Conservation (phyloP, 208 protist species). For the Trypanosoma cruzi region DNA sequence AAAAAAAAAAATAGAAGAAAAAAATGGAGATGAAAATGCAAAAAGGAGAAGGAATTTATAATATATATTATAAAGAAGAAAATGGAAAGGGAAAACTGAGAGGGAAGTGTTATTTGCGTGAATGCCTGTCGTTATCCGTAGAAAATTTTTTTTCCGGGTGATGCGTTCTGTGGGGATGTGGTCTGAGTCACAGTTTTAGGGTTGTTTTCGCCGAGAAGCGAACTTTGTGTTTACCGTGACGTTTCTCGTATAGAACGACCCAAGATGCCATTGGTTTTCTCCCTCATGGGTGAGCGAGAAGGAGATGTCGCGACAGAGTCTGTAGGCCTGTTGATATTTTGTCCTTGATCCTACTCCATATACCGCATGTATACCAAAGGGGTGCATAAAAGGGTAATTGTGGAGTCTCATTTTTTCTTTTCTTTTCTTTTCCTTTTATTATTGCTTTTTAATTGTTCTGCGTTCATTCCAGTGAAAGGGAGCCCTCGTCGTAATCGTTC, state of each 20-base stretch:
- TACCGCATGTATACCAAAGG: neutral
- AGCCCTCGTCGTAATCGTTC: too few relatives aligned
- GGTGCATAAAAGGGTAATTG: neutral
- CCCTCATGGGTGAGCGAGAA: neutral
- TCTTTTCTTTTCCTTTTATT: neutral
- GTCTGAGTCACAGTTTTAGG: neutral
- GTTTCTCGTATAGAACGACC: constrained; percentile 49
- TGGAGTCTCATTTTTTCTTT: neutral
- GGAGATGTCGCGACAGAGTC: neutral
- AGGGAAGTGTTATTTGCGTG: too few relatives aligned
- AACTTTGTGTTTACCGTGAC: constrained; percentile 22
- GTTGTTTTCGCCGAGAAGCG: constrained; percentile 40
- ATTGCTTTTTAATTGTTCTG: too few relatives aligned
- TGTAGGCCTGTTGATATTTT: neutral
- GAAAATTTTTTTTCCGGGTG: too few relatives aligned
- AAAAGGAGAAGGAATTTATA: too few relatives aligned
- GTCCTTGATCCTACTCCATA: neutral
- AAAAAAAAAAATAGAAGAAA: too few relatives aligned
- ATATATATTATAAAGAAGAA: too few relatives aligned
- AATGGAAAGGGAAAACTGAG: neutral
- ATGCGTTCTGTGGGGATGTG: neutral
- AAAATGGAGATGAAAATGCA: too few relatives aligned
- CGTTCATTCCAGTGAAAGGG: too few relatives aligned
- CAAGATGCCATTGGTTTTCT: constrained; percentile 18
- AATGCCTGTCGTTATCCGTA: too few relatives aligned